These are phyloP conservation scores for Flaveria robusta DNA, from an alignment of 129 eudicot genomes.

Conservation along the genomic window DNA sequence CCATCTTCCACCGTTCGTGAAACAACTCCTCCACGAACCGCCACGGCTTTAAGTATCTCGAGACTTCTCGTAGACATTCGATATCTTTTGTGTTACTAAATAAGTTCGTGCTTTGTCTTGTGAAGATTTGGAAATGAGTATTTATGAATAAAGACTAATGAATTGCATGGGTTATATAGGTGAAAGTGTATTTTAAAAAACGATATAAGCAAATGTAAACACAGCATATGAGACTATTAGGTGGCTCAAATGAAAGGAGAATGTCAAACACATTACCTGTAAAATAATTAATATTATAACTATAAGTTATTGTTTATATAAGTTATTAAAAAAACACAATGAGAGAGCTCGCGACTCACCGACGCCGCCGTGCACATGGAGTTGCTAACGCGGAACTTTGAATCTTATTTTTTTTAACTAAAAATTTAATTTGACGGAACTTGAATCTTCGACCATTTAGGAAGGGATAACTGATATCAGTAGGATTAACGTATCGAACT, in stretches of 20 bases:
- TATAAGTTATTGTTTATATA: too few species aligned
- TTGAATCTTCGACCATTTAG: too few species aligned
- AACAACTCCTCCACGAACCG: conserved; percentile 36
- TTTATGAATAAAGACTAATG: background rate
- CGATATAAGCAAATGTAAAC: background rate
- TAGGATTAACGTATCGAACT: too few species aligned
- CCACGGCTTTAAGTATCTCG: conserved; percentile 28
- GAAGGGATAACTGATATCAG: too few species aligned
- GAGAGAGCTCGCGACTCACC: too few species aligned
- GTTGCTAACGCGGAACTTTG: too few species aligned
- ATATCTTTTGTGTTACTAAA: background rate
- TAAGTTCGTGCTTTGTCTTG: background rate
- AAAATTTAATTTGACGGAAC: too few species aligned
- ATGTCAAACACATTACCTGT: conserved; percentile 34
- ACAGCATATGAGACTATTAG: conserved; percentile 26
- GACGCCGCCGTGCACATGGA: too few species aligned
- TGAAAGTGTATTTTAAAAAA: conserved; percentile 5
- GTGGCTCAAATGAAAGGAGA: conserved; percentile 23
- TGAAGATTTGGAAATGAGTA: background rate
- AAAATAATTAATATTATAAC: too few species aligned
- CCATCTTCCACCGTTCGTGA: conserved; percentile 29
- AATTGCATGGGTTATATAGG: conserved; percentile 27
- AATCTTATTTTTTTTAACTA: too few species aligned
- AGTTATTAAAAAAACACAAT: too few species aligned
- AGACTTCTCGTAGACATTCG: conserved; percentile 27